These are phyloP conservation scores for Fusarium burgessii DNA, from an alignment of 2,329 filamentous ascomycete genomes.

Conservation along the genomic window DNA sequence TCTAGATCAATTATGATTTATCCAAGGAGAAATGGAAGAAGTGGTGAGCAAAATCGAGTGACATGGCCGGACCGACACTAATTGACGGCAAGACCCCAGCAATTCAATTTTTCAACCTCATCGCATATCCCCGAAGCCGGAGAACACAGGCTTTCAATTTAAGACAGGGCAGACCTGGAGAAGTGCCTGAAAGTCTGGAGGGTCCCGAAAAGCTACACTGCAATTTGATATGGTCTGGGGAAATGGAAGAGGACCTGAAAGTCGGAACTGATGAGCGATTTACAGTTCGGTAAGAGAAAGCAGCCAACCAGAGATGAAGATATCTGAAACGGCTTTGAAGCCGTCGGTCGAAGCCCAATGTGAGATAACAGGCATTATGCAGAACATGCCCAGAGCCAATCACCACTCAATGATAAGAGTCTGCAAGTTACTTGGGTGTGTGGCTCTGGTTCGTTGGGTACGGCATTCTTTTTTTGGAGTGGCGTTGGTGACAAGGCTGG, in stretches of 20 bases:
- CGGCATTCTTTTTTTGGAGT: conserved; percentile 40
- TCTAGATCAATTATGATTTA: conserved; percentile 4
- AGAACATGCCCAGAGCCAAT: conserved; percentile 49
- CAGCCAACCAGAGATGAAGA: conserved; percentile 23
- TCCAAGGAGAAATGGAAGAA: conserved; percentile 23
- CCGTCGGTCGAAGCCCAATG: conserved; percentile 30
- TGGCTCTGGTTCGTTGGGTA: conserved; percentile 31
- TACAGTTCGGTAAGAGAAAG: conserved; percentile 26
- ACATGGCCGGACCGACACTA: conserved; percentile 22
- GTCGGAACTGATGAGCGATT: conserved; percentile 45
- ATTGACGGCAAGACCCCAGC: neutral
- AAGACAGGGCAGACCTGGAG: conserved; percentile 20
- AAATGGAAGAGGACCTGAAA: conserved; percentile 38
- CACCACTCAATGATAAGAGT: conserved; percentile 48
- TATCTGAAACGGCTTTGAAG: conserved; percentile 39
- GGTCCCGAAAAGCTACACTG: conserved; percentile 27
- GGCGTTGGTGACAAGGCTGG: conserved; percentile 33
- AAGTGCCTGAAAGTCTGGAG: conserved; percentile 32
- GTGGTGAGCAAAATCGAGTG: conserved; percentile 10
- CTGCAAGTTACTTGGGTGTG: conserved; percentile 26
- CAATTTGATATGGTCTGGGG: conserved; percentile 39
- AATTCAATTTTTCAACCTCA: neutral
- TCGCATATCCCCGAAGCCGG: conserved; percentile 35
- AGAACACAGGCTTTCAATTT: neutral
- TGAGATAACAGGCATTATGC: conserved; percentile 53